Percentiles rank a stretch among this genome's conserved stretches.
Conservation (phyloP, 2,329 filamentous ascomycete species). For the Ascochyta fabae region DNA sequence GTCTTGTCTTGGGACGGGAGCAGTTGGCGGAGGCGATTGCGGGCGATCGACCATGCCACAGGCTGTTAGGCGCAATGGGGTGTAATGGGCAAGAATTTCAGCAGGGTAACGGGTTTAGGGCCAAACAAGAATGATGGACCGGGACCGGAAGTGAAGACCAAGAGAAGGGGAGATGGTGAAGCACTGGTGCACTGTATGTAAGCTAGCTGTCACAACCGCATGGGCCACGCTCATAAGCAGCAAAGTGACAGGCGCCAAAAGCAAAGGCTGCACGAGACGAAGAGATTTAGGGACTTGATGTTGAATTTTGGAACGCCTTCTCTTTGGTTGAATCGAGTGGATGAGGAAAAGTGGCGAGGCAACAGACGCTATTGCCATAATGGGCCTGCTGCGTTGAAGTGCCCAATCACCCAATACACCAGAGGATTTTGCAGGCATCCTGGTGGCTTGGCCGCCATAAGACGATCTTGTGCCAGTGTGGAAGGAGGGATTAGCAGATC, state of each 20-base stretch:
- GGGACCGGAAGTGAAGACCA: constrained; percentile 26
- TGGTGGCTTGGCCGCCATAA: constrained; percentile 38
- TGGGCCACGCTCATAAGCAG: constrained; percentile 26
- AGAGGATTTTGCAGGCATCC: constrained; percentile 42
- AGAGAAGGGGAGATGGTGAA: constrained; percentile 30
- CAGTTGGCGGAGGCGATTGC: constrained; percentile 41
- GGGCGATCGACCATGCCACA: constrained; percentile 44
- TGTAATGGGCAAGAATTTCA: constrained; percentile 29
- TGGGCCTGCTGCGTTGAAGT: constrained; percentile 33
- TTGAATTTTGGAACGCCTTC: constrained; percentile 37
- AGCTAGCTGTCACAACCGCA: constrained; percentile 25
- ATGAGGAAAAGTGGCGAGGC: constrained; percentile 51
- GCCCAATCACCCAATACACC: constrained; percentile 33
- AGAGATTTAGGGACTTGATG: constrained; percentile 41
- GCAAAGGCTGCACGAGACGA: constrained; percentile 39
- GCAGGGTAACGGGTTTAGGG: constrained; percentile 30
- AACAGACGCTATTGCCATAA: constrained; percentile 41
- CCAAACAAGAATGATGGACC: constrained; percentile 31
- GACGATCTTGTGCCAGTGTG: constrained; percentile 43
- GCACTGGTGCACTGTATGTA: constrained; percentile 36
- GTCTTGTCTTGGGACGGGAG: constrained; percentile 38
- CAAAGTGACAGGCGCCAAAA: constrained; percentile 38
- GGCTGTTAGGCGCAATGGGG: constrained; percentile 37
- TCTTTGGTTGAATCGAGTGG: constrained; percentile 44
- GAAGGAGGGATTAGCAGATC: constrained; percentile 36